Base-by-base conservation (phyloP, 352 stramenopile species). In the Peronospora tabacina region DNA sequence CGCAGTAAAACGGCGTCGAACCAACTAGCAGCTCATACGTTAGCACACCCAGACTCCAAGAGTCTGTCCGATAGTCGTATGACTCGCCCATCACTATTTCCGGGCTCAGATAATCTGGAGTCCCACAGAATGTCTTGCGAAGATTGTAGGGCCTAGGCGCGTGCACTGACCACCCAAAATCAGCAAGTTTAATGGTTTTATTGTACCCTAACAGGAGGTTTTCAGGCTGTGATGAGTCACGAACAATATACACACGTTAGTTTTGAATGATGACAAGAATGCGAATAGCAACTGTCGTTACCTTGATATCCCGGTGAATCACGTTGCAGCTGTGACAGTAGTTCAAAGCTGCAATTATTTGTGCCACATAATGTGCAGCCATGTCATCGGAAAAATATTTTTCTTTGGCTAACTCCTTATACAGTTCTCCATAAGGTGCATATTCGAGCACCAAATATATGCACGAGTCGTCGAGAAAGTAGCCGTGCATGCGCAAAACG, bases 271-370 rank as follows among this genome's bases (percentile, higher is more conserved):
- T n/a, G 9, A 39, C 8, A 20, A 11, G 11, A 44, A 19, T 30
- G n/a, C 19, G 29, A 7, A n/a, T 5, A 36, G 44, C 1, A 2
- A 32, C n/a, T 52, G 7, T 40, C 2, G 45, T 45, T 62, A 91
- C 77, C 73, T 95, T 95, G 51, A 95, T 90, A 34, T 95, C 84
- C 10, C 84, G 80, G 43, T 95, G 84, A 56, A 94, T 92, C 20
- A 95, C 77, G 29, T 82, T 56, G 38, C 75, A 81, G 17, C 64
- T 72, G 65, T 95, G 84, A 12, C 82, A 75, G 38, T 93, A 87
- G 29, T 75, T 70, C 2, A 94, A 60, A 5, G 84, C 82, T 48
- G 85, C 65, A 13, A 86, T 68, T 12, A 94, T 69, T 62, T 94
- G 78, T n/a, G 68, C 60, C 38, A 92, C 68, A 46, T 91, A 94